phyloP scores from a whole-genome alignment of 495 filamentous ascomycete species.

The Podospora australis region DNA sequence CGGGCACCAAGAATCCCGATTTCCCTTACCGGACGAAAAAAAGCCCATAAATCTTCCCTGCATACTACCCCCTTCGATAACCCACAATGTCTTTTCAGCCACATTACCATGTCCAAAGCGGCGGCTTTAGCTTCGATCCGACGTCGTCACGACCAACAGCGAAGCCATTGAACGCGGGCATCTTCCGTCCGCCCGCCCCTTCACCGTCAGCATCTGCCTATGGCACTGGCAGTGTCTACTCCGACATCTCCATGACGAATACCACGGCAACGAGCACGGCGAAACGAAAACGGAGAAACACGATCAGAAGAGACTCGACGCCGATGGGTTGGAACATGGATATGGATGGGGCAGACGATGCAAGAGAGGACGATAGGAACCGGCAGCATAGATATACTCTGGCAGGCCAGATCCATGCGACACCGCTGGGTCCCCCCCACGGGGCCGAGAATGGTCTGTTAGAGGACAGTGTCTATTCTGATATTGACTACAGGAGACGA shows the following conservation, averaged over 20 bases:
- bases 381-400: constrained; percentile 38
- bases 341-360: constrained; percentile 20
- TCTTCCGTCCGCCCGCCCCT: constrained; percentile 61
- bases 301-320: constrained; percentile 30
- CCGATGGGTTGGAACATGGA: constrained; percentile 29
- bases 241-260: constrained; percentile 31
- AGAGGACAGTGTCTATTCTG: constrained; percentile 48
- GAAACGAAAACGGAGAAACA: constrained; percentile 36
- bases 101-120: no score
- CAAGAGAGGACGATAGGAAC: constrained; percentile 17
- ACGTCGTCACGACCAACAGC: not conserved
- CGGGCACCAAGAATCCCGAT: no score
- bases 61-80: no score
- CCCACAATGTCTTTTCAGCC: no score
- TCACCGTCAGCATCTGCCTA: constrained; percentile 58
- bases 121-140: not conserved
- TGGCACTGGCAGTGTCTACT: constrained; percentile 44
- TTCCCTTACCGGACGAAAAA: no score
- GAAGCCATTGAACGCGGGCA: constrained; percentile 31
- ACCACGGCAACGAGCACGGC: constrained; percentile 17
- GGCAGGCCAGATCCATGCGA: constrained; percentile 56
- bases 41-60: no score
- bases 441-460: constrained; percentile 41
- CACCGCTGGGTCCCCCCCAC: constrained; percentile 43
- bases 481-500: constrained; percentile 46